A percentile compares a stretch with the other conserved stretches of the same genome.
These are phyloP conservation scores for Ophiostoma montium DNA, from an alignment of 2,329 filamentous ascomycete genomes.

Conservation along the genomic window DNA sequence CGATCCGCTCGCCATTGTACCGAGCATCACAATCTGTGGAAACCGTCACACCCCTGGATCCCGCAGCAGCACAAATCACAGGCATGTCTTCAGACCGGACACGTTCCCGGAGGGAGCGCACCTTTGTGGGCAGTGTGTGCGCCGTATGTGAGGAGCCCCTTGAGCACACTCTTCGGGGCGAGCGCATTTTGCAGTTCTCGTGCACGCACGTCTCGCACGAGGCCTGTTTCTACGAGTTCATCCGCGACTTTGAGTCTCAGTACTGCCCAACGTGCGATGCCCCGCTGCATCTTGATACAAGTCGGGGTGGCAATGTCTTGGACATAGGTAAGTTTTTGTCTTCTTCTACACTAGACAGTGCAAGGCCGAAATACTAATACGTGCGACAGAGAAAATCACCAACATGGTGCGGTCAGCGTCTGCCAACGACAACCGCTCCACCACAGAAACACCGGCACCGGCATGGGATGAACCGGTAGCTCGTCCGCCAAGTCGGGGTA, in stretches of 20 bases:
- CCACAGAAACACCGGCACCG: constrained; percentile 39
- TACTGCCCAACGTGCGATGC: constrained; percentile 91
- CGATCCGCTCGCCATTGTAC: constrained; percentile 24
- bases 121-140: constrained; percentile 89
- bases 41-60: constrained; percentile 24
- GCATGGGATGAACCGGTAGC: constrained; percentile 49
- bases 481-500: constrained; percentile 39
- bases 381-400: constrained; percentile 70
- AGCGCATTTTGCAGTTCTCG: constrained; percentile 88
- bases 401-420: constrained; percentile 79
- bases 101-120: constrained; percentile 74
- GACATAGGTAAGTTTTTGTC: constrained; percentile 55
- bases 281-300: constrained; percentile 81
- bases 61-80: constrained; percentile 30
- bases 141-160: constrained; percentile 93
- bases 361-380: neutral
- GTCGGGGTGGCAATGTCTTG: constrained; percentile 79
- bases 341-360: neutral
- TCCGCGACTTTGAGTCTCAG: constrained; percentile 85
- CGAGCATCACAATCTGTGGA: constrained; percentile 24
- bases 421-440: constrained; percentile 45
- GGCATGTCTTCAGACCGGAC: constrained; percentile 63
- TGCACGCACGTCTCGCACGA: constrained; percentile 97
- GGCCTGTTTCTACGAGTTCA: constrained; percentile 97
- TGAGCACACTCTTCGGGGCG: constrained; percentile 86